These are phyloP conservation scores for Tuber umbilicatum DNA, from an alignment of 495 filamentous ascomycete species.

Conservation along the genomic window DNA sequence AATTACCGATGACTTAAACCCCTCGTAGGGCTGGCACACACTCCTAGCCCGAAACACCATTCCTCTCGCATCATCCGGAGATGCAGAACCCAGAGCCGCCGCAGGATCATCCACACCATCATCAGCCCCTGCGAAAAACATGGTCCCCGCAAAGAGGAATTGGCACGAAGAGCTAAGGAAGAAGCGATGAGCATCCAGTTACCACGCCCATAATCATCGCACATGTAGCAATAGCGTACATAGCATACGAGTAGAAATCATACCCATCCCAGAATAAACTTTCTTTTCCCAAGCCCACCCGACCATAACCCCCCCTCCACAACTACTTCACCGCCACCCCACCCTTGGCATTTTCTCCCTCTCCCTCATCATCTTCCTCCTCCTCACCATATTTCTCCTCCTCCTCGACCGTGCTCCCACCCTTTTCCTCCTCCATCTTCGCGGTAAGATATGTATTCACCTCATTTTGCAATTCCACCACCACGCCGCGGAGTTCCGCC, in stretches of 20 bases:
- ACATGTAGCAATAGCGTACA: neutral
- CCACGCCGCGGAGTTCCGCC: slow-evolving; percentile 54
- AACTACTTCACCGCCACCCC: slow-evolving; percentile 34
- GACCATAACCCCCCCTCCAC: neutral
- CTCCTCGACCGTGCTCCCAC: slow-evolving; percentile 43
- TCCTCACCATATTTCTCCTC: slow-evolving; percentile 51
- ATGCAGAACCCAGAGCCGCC: neutral
- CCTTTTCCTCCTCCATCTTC: slow-evolving; percentile 84
- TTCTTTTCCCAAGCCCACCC: neutral
- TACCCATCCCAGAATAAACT: neutral
- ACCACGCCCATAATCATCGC: neutral
- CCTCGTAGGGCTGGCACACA: slow-evolving; percentile 27
- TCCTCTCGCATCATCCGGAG: slow-evolving; percentile 16
- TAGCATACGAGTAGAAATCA: neutral
- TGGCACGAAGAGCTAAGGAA: slow-evolving; percentile 39
- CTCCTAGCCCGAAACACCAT: slow-evolving; percentile 29
- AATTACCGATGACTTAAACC: neutral
- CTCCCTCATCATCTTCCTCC: slow-evolving; percentile 64
- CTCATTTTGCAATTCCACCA: slow-evolving; percentile 58
- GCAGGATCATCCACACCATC: neutral
- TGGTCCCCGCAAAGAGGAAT: slow-evolving; percentile 23
- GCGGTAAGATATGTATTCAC: slow-evolving; percentile 78
- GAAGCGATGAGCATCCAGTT: neutral
- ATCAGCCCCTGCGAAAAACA: neutral
- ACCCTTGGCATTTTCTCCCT: slow-evolving; percentile 71